Evolutionary conservation across 257 asterid genomes (phyloP).

Genomic region (Solanum bulbocastanum): DNA sequence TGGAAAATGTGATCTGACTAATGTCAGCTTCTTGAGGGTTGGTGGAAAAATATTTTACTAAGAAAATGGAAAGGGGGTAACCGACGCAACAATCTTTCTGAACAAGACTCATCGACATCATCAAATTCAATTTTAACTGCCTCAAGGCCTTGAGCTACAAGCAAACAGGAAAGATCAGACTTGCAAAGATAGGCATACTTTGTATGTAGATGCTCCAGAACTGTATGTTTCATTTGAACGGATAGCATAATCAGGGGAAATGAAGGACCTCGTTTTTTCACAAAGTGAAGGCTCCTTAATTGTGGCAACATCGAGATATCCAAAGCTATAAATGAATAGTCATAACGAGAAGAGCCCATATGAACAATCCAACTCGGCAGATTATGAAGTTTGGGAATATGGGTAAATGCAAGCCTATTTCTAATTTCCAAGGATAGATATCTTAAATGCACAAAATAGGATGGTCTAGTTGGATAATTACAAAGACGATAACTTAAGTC

Average conservation of each 20-base stretch:
- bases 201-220: neutral
- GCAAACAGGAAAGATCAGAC: neutral
- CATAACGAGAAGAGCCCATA: neutral
- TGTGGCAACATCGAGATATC: conserved; percentile 10
- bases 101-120: neutral
- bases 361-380: too few species aligned
- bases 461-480: too few species aligned
- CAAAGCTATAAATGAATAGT: neutral
- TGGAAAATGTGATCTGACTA: neutral
- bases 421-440: too few species aligned
- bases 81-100: neutral
- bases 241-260: neutral
- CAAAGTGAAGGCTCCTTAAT: conserved; percentile 7
- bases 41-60: conserved; percentile 5
- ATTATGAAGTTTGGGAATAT: too few species aligned
- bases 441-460: too few species aligned
- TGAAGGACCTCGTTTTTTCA: neutral
- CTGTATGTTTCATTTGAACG: neutral
- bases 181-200: too few species aligned
- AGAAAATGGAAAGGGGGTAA: neutral
- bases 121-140: neutral
- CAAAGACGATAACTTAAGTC: too few species aligned
- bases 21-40: neutral
- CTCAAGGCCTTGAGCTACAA: neutral
- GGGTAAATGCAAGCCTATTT: too few species aligned